Evolutionary conservation across 2,329 filamentous ascomycete genomes (phyloP).

Genomic region (Fusarium agapanthi): DNA sequence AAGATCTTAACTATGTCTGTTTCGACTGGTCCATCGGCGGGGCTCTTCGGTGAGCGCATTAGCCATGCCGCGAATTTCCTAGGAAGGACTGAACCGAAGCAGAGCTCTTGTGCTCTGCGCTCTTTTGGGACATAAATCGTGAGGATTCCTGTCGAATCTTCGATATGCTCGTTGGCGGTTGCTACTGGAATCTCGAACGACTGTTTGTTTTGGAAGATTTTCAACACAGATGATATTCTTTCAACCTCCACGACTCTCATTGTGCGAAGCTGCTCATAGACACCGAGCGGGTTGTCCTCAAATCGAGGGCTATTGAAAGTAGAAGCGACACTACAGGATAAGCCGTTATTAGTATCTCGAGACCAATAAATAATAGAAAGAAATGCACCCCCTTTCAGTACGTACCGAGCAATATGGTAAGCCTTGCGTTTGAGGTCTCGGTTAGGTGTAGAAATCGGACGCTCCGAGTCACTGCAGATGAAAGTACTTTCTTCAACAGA

Average conservation of each 20-base stretch:
- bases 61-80: neutral
- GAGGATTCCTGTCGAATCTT: neutral
- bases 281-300: neutral
- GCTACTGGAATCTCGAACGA: neutral
- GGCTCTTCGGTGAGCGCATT: neutral
- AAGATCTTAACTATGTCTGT: neutral
- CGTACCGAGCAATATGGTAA: slow-evolving; percentile 20
- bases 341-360: neutral
- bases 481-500: slow-evolving; percentile 11
- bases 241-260: neutral
- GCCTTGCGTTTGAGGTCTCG: slow-evolving; percentile 21
- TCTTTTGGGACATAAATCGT: neutral
- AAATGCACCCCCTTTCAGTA: neutral
- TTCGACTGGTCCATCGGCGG: neutral
- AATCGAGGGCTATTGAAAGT: neutral
- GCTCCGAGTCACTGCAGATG: neutral
- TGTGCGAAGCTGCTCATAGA: neutral
- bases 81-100: neutral
- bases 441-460: neutral
- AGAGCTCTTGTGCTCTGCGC: neutral
- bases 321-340: neutral
- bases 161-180: neutral
- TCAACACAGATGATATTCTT: neutral
- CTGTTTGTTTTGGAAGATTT: neutral
- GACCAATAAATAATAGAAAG: neutral